phyloP scores from a whole-genome alignment of 2,329 filamentous ascomycete species.

The Colletotrichum acutatum region DNA sequence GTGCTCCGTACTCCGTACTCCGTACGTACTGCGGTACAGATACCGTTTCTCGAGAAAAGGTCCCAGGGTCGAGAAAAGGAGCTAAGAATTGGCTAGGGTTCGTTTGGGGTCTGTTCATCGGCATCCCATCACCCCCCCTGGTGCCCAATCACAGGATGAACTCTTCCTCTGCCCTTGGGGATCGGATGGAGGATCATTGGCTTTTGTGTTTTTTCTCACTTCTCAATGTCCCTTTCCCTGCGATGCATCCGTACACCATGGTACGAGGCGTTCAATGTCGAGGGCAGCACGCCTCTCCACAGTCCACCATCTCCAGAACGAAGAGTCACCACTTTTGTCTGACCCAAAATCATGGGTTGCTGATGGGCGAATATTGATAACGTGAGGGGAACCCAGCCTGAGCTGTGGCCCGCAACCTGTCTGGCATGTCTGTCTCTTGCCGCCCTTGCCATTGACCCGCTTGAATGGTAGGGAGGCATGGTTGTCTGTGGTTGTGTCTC shows the following conservation, averaged over 20 bases:
- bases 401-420: background rate
- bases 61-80: background rate
- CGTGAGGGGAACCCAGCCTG: background rate
- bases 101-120: conserved; percentile 13
- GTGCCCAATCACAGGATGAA: conserved; percentile 27
- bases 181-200: background rate
- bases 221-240: background rate
- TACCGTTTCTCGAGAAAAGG: background rate
- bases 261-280: too few species aligned
- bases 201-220: background rate
- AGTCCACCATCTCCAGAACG: background rate
- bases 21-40: too few species aligned
- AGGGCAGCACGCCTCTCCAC: background rate
- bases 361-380: background rate
- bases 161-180: background rate
- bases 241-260: too few species aligned
- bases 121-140: background rate
- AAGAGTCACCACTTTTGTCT: conserved; percentile 8
- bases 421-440: background rate
- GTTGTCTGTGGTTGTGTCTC: background rate
- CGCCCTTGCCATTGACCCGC: background rate
- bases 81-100: background rate
- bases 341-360: background rate
- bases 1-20: background rate
- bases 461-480: background rate